Evolutionary conservation across 139 green algal genomes (phyloP).

Genomic region (Ulvella scutata): DNA sequence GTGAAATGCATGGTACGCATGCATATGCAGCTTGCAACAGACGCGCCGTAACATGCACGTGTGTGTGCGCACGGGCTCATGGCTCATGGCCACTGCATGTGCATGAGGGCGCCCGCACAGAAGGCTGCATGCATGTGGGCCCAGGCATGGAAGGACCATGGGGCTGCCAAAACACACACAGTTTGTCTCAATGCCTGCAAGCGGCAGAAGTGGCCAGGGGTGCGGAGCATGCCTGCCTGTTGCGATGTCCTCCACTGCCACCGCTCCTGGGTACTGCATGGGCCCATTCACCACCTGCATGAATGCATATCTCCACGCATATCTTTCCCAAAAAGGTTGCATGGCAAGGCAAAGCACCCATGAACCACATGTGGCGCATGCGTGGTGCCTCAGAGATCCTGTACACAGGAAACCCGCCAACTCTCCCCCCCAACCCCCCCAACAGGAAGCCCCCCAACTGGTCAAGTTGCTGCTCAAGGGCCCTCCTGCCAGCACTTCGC

Average conservation of each 20-base stretch:
- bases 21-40: too few species aligned
- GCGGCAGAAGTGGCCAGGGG: too few species aligned
- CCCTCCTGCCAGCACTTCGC: too few species aligned
- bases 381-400: not conserved
- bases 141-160: too few species aligned
- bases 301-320: not conserved
- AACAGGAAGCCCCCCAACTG: not conserved
- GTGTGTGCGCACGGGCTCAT: too few species aligned
- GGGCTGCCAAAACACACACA: too few species aligned
- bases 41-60: too few species aligned
- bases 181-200: too few species aligned
- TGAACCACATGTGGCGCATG: not conserved
- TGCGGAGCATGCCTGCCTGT: constrained; percentile 3
- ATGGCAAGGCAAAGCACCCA: not conserved
- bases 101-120: too few species aligned
- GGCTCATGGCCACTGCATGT: too few species aligned
- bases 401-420: not conserved
- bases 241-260: constrained; percentile 73
- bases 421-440: not conserved
- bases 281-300: constrained; percentile 45
- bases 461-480: not conserved
- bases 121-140: too few species aligned
- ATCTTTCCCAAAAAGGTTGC: not conserved
- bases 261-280: constrained; percentile 67
- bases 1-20: too few species aligned